Conservation (phyloP, 2,329 filamentous ascomycete species). For the Alternaria burnsii region DNA sequence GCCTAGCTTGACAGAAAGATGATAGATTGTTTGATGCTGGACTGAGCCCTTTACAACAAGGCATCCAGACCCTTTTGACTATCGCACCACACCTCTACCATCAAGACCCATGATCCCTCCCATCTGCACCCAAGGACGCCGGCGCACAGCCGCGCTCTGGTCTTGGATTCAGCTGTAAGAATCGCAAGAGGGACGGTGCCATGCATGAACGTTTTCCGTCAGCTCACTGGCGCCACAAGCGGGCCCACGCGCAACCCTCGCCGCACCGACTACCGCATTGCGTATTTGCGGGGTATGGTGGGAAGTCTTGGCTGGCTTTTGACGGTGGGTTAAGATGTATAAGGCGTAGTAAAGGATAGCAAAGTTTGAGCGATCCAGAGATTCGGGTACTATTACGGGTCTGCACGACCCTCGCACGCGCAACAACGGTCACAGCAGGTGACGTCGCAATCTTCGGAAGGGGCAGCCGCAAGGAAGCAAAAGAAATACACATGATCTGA, state of each 20-base stretch:
- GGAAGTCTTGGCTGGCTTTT: conserved; percentile 5
- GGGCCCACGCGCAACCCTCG: conserved; percentile 8
- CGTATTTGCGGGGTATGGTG: conserved; percentile 21
- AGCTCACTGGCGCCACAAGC: conserved; percentile 23
- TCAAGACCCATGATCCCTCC: conserved; percentile 7
- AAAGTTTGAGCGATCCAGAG: conserved; percentile 14
- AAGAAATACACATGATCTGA: conserved; percentile 14
- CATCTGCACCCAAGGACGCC: conserved; percentile 21
- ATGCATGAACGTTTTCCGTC: conserved; percentile 26
- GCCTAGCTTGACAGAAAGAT: conserved; percentile 2
- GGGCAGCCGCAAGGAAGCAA: not conserved
- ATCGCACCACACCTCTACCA: conserved; percentile 12
- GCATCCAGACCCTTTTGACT: conserved; percentile 19
- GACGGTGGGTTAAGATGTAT: conserved; percentile 10
- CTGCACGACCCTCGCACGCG: conserved; percentile 6
- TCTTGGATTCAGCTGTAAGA: conserved; percentile 20
- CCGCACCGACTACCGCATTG: conserved; percentile 18
- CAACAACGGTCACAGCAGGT: conserved; percentile 7
- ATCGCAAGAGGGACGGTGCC: conserved; percentile 18
- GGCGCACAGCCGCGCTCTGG: conserved; percentile 26
- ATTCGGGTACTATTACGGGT: conserved; percentile 8
- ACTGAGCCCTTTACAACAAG: conserved; percentile 10
- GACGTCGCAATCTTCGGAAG: conserved; percentile 15
- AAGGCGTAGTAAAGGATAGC: conserved; percentile 14
- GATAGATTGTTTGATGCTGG: conserved; percentile 1